Evolutionary conservation across 768 basidiomycete genomes (phyloP).

Genomic region (Auricularia auricula-judae): DNA sequence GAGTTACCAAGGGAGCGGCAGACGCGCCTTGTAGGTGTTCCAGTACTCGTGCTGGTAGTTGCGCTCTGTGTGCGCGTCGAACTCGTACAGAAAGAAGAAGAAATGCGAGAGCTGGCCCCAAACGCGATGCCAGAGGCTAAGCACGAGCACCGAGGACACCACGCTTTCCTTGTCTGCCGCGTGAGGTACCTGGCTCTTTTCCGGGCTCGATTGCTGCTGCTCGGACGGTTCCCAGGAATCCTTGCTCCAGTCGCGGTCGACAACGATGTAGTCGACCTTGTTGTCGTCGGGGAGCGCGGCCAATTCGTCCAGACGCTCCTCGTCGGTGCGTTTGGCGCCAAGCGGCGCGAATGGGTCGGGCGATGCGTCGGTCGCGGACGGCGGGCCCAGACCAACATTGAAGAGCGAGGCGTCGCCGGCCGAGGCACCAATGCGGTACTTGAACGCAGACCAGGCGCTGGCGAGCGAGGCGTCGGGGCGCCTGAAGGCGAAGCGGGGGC

Average conservation of each 20-base stretch:
- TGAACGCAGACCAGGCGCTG: neutral
- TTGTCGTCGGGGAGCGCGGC: conserved; percentile 5
- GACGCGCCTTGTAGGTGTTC: neutral
- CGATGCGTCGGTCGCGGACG: neutral
- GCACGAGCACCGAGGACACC: neutral
- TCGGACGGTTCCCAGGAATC: conserved; percentile 3
- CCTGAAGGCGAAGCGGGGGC: neutral
- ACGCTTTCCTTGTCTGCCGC: neutral
- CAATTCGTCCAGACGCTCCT: neutral
- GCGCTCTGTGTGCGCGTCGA: neutral
- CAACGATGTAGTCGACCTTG: conserved; percentile 10
- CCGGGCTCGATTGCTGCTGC: conserved; percentile 1
- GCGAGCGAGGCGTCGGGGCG: neutral
- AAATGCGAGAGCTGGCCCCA: neutral
- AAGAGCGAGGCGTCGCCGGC: neutral
- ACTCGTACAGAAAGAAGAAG: neutral
- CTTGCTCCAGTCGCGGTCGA: conserved; percentile 5
- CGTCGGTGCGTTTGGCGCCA: neutral
- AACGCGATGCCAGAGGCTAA: neutral
- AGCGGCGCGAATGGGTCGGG: neutral
- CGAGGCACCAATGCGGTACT: neutral
- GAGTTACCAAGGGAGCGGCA: neutral
- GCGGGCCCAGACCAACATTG: neutral
- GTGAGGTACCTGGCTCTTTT: conserved; percentile 4
- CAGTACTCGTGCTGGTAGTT: neutral